Base-by-base conservation (phyloP, 495 filamentous ascomycete genomes). In the Hyaloscypha hepaticicola region DNA sequence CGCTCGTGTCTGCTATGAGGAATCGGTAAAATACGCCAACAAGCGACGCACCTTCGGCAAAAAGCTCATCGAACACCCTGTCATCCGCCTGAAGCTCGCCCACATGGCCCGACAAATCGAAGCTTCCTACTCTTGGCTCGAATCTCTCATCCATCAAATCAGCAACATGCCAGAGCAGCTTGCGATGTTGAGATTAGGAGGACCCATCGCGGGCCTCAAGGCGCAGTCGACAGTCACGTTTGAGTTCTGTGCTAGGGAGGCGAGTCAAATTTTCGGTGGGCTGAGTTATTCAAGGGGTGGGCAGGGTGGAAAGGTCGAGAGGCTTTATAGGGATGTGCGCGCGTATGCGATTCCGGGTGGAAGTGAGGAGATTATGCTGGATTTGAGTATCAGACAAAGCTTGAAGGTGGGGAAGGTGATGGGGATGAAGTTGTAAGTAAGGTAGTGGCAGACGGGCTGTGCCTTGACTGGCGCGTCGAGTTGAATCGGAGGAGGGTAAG, bases 91-190 rank as follows among this genome's bases (percentile, higher is more conserved):
- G 77, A 99, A 99, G 45, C 87, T 99, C 29, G 95, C 95, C 4
- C 89, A 97, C 76, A 99, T 99, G 95, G 94, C 92, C 19, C 86
- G 95, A 55, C 95, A 98, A 78, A 96, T 97, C 77, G 95, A 99
- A 76, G 92, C 95, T 11, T 90, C 88, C 14, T 95, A 96, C 80
- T 91, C 90, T 78, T 98, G 95, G 95, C 82, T 98, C n/a, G 95
- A 99, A 82, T 95, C 93, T 73, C 79, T 96, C 49, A 88, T 97
- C 76, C 96, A 90, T 80, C 95, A 99, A 78, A 93, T 91, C 80
- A 74, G 89, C 75, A 85, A 86, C 74, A 99, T 99, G 95, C 85
- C 87, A 51, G 92, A 97, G 77, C 92, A 88, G 34, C 92, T 97
- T 77, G 94, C 95, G 27, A 97, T 96, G 93, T 83, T 98, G 60